phyloP scores from a whole-genome alignment of 768 basidiomycete species.

The Macrolepiota albuminosa region DNA sequence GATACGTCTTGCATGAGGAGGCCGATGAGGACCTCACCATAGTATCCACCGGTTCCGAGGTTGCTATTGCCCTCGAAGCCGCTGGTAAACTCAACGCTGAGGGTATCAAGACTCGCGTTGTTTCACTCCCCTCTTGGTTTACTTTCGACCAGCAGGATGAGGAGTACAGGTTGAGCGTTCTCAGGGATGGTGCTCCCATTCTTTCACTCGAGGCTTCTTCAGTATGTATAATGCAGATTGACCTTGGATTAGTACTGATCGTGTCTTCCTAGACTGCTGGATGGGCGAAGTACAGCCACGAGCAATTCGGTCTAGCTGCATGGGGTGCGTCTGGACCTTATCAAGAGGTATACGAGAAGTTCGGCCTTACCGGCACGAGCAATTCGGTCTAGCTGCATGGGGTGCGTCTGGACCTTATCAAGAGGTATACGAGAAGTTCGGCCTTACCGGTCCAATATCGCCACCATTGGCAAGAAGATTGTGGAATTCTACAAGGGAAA shows the following conservation, averaged over 20 bases:
- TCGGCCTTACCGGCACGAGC: slow-evolving; percentile 86
- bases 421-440: slow-evolving; percentile 89
- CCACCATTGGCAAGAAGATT: slow-evolving; percentile 79
- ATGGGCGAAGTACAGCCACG: slow-evolving; percentile 89
- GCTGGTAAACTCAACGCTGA: slow-evolving; percentile 71
- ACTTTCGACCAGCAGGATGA: slow-evolving; percentile 79
- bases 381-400: slow-evolving; percentile 72
- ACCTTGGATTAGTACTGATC: slow-evolving; percentile 15
- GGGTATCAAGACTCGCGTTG: slow-evolving; percentile 78
- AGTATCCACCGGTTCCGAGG: slow-evolving; percentile 87
- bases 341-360: slow-evolving; percentile 87
- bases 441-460: slow-evolving; percentile 80
- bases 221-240: slow-evolving; percentile 21
- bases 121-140: slow-evolving; percentile 87
- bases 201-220: slow-evolving; percentile 83
- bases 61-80: slow-evolving; percentile 82
- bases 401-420: slow-evolving; percentile 89
- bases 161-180: slow-evolving; percentile 77
- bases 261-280: slow-evolving; percentile 50
- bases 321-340: slow-evolving; percentile 94
- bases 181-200: slow-evolving; percentile 87
- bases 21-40: slow-evolving; percentile 81
- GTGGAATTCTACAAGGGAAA: slow-evolving; percentile 81
- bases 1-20: slow-evolving; percentile 85
- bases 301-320: slow-evolving; percentile 69